A percentile compares a stretch with the other conserved stretches of the same genome.
phyloP scores from a whole-genome alignment of 2,329 filamentous ascomycete genomes.

The Stagonosporopsis chrysanthemi region DNA sequence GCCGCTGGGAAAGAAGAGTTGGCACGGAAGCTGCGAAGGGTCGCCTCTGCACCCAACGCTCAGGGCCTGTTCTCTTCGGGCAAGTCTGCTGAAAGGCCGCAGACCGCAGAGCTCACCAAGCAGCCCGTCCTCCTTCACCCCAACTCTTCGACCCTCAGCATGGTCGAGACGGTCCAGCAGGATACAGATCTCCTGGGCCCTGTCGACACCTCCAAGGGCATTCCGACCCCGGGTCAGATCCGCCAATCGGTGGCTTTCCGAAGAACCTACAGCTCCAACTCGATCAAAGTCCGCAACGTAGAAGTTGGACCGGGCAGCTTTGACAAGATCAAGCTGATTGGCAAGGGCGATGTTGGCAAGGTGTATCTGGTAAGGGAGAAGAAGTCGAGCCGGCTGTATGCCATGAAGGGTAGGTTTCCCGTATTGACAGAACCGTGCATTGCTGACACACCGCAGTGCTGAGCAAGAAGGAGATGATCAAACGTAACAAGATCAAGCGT shows the following conservation, averaged over 20 bases:
- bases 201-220: conserved; percentile 57
- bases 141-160: conserved; percentile 60
- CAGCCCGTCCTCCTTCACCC: conserved; percentile 73
- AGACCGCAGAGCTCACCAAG: conserved; percentile 86
- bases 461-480: conserved; percentile 99
- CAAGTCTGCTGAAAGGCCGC: conserved; percentile 67
- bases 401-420: conserved; percentile 89
- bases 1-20: conserved; percentile 90
- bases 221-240: conserved; percentile 71
- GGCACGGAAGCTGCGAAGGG: conserved; percentile 88
- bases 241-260: conserved; percentile 77
- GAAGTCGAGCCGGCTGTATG: conserved; percentile 93
- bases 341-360: conserved; percentile 98
- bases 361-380: conserved; percentile 98
- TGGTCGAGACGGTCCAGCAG: conserved; percentile 57
- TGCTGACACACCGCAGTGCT: conserved; percentile 68
- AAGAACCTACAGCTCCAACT: conserved; percentile 97
- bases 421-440: not conserved
- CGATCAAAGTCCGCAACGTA: conserved; percentile 96
- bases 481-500: conserved; percentile 99
- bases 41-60: conserved; percentile 95
- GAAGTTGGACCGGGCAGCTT: conserved; percentile 96
- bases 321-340: conserved; percentile 99
- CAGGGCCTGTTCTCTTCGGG: conserved; percentile 79
- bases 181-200: conserved; percentile 41